A percentile compares a stretch with the other conserved stretches of the same genome.
These are phyloP conservation scores for Globisporangium barbulae DNA, from an alignment of 352 stramenopile species.

Conservation along the genomic window DNA sequence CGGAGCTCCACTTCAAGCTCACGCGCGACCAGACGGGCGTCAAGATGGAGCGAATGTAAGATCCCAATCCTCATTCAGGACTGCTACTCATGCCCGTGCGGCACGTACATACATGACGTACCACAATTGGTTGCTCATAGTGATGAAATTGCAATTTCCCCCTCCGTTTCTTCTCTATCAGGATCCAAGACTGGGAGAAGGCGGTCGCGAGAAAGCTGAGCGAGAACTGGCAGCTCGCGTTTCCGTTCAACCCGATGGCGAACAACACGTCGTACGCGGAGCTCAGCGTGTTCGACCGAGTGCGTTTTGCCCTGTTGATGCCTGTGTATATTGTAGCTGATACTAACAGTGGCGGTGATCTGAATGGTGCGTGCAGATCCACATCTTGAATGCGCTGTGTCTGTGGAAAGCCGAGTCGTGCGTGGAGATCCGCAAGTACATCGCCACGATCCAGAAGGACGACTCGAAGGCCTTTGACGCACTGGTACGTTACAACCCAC, in stretches of 20 bases:
- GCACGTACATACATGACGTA: neutral
- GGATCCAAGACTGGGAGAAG: conserved; percentile 83
- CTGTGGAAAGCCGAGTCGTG: conserved; percentile 82
- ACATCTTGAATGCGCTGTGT: conserved; percentile 77
- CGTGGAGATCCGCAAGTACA: conserved; percentile 71
- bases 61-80: neutral
- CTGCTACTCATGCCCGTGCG: neutral
- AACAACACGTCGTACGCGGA: conserved; percentile 46
- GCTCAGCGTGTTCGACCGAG: conserved; percentile 52
- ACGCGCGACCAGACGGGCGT: conserved; percentile 62
- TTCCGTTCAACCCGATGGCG: conserved; percentile 62
- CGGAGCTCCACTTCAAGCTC: conserved; percentile 82
- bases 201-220: conserved; percentile 65
- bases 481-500: conserved; percentile 39
- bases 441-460: conserved; percentile 57
- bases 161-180: conserved; percentile 18
- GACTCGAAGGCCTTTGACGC: conserved; percentile 50
- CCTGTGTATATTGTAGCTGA: neutral
- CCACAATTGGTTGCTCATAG: neutral
- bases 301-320: conserved; percentile 21
- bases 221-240: conserved; percentile 76
- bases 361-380: conserved; percentile 32
- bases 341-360: neutral
- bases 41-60: conserved; percentile 82
- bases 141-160: neutral